Evolutionary conservation across 768 basidiomycete genomes (phyloP).

Genomic region (Tricholoma sp.): DNA sequence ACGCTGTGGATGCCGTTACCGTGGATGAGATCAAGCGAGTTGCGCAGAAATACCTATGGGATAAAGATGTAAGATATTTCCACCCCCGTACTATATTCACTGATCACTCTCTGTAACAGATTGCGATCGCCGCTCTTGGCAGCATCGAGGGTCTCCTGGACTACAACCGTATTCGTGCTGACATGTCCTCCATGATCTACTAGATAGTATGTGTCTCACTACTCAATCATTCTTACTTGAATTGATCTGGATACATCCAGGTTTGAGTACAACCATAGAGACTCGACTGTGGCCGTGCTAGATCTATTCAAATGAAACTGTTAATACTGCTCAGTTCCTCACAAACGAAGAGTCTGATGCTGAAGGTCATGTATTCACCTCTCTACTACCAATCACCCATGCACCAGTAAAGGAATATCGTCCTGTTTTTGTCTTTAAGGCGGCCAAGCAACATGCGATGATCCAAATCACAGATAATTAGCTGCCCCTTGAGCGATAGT

Average conservation of each 20-base stretch:
- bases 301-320: not conserved
- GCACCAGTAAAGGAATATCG: too few relatives aligned
- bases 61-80: slow-evolving; percentile 70
- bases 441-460: too few relatives aligned
- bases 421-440: too few relatives aligned
- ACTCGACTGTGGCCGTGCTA: not conserved
- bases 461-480: too few relatives aligned
- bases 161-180: slow-evolving; percentile 84
- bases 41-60: slow-evolving; percentile 96
- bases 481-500: too few relatives aligned
- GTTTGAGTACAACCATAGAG: not conserved
- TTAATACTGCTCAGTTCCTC: not conserved
- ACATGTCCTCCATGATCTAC: slow-evolving; percentile 77
- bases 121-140: slow-evolving; percentile 86
- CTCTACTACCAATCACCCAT: too few relatives aligned
- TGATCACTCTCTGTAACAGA: slow-evolving; percentile 32
- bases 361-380: too few relatives aligned
- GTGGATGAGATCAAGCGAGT: slow-evolving; percentile 88
- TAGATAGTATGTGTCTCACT: slow-evolving; percentile 30
- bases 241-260: not conserved
- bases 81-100: not conserved
- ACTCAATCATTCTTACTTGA: not conserved
- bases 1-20: slow-evolving; percentile 84
- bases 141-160: slow-evolving; percentile 89
- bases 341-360: too few relatives aligned